phyloP scores from a whole-genome alignment of 2,329 filamentous ascomycete genomes.

The Colletotrichum tropicicola region DNA sequence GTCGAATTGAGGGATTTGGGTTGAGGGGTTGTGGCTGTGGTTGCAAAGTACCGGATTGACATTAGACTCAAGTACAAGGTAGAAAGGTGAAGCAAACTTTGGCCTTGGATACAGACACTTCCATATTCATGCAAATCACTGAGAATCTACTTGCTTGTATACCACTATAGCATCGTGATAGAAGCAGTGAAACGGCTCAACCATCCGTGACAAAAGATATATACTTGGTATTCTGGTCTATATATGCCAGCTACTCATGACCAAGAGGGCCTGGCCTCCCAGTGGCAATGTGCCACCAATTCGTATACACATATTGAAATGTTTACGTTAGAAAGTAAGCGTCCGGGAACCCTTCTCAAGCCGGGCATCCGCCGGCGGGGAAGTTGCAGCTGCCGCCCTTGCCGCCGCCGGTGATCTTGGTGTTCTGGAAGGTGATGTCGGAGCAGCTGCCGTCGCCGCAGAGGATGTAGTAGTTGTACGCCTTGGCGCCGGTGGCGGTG shows the following conservation, averaged over 20 bases:
- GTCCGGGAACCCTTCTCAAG: not conserved
- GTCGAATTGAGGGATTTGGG: no score
- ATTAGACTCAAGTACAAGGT: no score
- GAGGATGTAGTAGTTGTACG: conserved; percentile 28
- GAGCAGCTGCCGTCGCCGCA: conserved; percentile 28
- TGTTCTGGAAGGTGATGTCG: conserved; percentile 23
- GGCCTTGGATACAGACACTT: no score
- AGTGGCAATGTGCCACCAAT: not conserved
- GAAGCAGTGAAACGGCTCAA: no score
- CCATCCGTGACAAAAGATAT: not conserved
- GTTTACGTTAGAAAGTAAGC: not conserved
- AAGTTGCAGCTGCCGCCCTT: conserved; percentile 24
- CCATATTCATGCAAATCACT: no score
- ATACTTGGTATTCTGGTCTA: not conserved
- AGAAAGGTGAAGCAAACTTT: no score
- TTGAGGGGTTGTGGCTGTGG: no score
- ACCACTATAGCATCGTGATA: no score
- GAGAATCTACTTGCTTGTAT: no score
- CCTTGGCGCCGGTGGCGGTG: not conserved
- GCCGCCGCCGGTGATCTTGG: conserved; percentile 22
- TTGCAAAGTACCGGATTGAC: no score
- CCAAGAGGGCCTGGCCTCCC: not conserved
- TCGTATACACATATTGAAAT: not conserved
- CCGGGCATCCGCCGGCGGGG: conserved; percentile 22
- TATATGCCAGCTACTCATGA: not conserved